These are phyloP conservation scores for Calonectria pseudoturangicola DNA, from an alignment of 2,329 filamentous ascomycete species.

Conservation along the genomic window DNA sequence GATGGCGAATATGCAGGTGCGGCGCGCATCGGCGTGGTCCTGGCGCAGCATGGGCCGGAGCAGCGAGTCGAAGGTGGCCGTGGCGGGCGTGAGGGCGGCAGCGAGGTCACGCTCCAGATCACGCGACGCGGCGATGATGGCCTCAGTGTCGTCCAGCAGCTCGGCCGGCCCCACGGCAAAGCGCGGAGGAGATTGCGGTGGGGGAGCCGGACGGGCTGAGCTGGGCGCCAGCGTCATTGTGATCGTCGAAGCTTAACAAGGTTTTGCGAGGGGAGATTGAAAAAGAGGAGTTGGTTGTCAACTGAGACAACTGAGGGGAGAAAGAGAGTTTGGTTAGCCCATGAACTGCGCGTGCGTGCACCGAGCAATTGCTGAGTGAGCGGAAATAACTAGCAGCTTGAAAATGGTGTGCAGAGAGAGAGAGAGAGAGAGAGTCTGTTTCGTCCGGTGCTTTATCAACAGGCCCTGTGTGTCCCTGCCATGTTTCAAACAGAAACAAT, in stretches of 20 bases:
- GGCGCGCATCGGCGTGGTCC: constrained; percentile 45
- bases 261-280: background rate
- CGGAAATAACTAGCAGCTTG: too few relatives aligned
- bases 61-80: constrained; percentile 49
- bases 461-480: background rate
- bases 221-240: constrained; percentile 40
- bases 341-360: background rate
- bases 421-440: background rate
- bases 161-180: constrained; percentile 43
- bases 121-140: constrained; percentile 57
- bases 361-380: background rate
- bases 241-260: constrained; percentile 25
- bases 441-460: background rate
- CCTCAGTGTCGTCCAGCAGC: constrained; percentile 52
- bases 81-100: constrained; percentile 40
- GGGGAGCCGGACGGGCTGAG: constrained; percentile 25
- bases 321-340: background rate
- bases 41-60: constrained; percentile 50
- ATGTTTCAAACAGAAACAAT: background rate
- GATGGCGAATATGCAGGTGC: constrained; percentile 47
- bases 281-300: background rate
- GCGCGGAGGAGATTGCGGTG: constrained; percentile 49
- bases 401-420: too few relatives aligned
- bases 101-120: constrained; percentile 50
- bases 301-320: too few relatives aligned